Conservation (phyloP, 208 protist species). For the Leishmania lainsoni region DNA sequence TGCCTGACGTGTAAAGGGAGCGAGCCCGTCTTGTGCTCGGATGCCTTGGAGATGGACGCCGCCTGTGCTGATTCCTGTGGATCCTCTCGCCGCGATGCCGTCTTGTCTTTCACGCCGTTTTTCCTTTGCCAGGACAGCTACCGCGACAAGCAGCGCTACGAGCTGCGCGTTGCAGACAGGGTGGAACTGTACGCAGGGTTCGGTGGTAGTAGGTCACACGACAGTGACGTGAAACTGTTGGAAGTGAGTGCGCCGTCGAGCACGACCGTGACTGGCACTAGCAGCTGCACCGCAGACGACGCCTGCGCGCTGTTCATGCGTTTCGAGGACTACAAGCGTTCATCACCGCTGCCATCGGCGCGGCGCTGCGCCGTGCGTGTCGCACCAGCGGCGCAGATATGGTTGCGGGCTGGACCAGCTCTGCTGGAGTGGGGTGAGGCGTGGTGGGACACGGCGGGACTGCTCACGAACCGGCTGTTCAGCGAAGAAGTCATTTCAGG, state of each 20-base stretch:
- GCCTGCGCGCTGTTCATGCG: slow-evolving; percentile 16
- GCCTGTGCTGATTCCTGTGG: neutral
- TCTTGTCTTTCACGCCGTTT: slow-evolving; percentile 23
- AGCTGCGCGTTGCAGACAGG: slow-evolving; percentile 12
- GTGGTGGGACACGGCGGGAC: slow-evolving; percentile 27
- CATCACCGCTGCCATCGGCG: slow-evolving; percentile 22
- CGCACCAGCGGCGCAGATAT: slow-evolving; percentile 6
- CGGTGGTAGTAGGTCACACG: too few species aligned
- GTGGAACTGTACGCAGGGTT: neutral
- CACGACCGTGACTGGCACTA: neutral
- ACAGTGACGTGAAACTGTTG: slow-evolving; percentile 1
- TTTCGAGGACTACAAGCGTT: slow-evolving; percentile 12
- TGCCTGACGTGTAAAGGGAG: slow-evolving; percentile 22
- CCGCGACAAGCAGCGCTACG: slow-evolving; percentile 23
- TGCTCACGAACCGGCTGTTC: slow-evolving; percentile 33
- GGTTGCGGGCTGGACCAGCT: slow-evolving; percentile 7
- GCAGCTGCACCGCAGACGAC: neutral
- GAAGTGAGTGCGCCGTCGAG: neutral
- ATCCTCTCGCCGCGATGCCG: slow-evolving; percentile 7
- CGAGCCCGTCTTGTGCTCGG: slow-evolving; percentile 17
- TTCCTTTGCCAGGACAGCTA: slow-evolving; percentile 11
- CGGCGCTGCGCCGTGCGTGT: slow-evolving; percentile 11
- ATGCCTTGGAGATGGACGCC: neutral
- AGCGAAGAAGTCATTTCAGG: slow-evolving; percentile 19
- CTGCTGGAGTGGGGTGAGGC: slow-evolving; percentile 28